Evolutionary conservation across 257 asterid genomes (phyloP), one percentile per base, ranked within the genome.

Genomic region (Solanum corneliomulleri): DNA sequence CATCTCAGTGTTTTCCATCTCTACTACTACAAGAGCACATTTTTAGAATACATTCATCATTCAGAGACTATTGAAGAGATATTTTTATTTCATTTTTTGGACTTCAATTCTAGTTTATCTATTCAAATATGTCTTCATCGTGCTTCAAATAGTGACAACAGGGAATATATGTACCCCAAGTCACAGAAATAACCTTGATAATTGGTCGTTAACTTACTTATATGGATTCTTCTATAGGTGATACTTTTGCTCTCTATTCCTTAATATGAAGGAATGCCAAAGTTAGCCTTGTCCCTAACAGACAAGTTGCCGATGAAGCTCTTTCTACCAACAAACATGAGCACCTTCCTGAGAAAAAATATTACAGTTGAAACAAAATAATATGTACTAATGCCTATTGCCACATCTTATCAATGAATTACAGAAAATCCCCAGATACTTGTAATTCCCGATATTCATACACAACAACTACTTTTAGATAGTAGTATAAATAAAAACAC

Each of bases 11-110:
- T 96, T 89, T 96, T 98, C 72, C 99, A 98, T 35, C 94, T 96
- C 20, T 95, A 96, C 86, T 98, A 94, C 31, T 96, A 90, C 97
- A 94, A 92, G 91, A 95, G 98, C 91, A 92, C 99, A 89, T 96
- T 96, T 92, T 98, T 98, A 4, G 98, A 96, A 89, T 98, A 96
- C 87, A 96, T 96, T 86, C 97, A 93, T 84, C 99, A 96, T 89
- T 95, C 99, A 0, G 98, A 96, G 84, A 96, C 98, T 12, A 96
- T 95, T 44, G 98, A 96, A 88, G 98, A 96, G 92, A 96, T 95
- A 82, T 95, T 91, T 21, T 33, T 96, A 98, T 1, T 96, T 96
- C 69, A 95, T 96, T 44, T 95, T 96, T 84, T 96, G 98, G 98
- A 96, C 99, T n/a, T 86, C 94, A 92, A 96, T 98, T 52, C 90